These are phyloP conservation scores for Verbascum thapsus DNA, from an alignment of 257 asterid genomes.

Conservation along the genomic window DNA sequence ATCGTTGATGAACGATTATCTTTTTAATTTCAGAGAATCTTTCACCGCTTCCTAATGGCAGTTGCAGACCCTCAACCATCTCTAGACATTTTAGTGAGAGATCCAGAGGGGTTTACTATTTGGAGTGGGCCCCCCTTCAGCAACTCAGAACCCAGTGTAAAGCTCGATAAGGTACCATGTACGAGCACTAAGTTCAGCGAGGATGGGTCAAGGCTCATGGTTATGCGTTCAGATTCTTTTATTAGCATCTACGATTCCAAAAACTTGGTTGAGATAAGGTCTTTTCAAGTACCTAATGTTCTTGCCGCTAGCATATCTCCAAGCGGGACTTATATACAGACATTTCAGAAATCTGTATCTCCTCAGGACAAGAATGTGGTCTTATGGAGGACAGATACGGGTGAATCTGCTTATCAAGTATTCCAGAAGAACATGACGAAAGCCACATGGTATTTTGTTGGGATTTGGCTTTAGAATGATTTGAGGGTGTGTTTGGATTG, in stretches of 20 bases:
- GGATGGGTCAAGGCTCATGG: conserved; percentile 86
- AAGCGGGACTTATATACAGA: conserved; percentile 80
- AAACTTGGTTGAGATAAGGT: conserved; percentile 59
- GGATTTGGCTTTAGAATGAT: conserved; percentile 13
- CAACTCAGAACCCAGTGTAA: conserved; percentile 64
- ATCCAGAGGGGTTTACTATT: conserved; percentile 65
- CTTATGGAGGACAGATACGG: conserved; percentile 67
- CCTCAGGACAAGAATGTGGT: conserved; percentile 82
- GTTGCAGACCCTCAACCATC: conserved; percentile 54
- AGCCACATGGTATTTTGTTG: conserved; percentile 65
- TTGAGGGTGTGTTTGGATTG: no score
- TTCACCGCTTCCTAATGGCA: conserved; percentile 51
- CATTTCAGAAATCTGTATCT: conserved; percentile 70
- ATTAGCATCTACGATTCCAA: conserved; percentile 62
- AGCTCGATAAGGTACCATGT: conserved; percentile 62
- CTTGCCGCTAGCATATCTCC: conserved; percentile 93
- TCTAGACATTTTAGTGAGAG: conserved; percentile 72
- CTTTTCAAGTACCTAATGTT: conserved; percentile 62
- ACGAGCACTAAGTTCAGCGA: conserved; percentile 71
- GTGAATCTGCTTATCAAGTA: conserved; percentile 65
- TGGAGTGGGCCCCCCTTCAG: conserved; percentile 92
- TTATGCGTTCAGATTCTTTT: conserved; percentile 52
- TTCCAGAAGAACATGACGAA: conserved; percentile 85
- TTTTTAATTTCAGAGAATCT: conserved; percentile 28
- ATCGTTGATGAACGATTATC: conserved; percentile 4